Evolutionary conservation across 192 early-diverging fungal genomes (phyloP), one percentile per base, ranked within the genome.

Genomic region (Coemansia sp.): DNA sequence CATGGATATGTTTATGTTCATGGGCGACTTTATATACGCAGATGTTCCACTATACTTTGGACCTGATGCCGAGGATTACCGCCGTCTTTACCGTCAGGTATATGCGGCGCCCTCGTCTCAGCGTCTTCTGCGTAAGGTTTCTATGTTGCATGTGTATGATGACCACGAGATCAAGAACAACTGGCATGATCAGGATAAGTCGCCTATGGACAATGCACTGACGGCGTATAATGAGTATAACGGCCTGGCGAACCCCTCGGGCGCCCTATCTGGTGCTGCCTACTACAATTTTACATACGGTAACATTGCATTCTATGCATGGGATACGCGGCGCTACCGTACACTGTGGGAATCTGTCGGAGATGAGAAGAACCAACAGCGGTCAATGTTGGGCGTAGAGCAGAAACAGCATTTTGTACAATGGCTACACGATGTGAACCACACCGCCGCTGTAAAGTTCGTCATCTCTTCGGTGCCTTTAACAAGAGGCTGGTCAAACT

Each of bases 161-260:
- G 83, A 84, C 69, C 83, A 84, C 41, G 83, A 84, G 60, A 75
- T 84, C 52, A 60, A 68, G 55, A 84, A 84, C 68, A 78, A 84
- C 69, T 84, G 83, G 83, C 72, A 81, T 49, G 25, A 38, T 23
- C 64, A 71, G 51, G 70, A 75, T 21, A 18, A 48, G 10, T 50
- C 55, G 32, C 78, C 78, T 7, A 78, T 78, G 71, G 63, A 55
- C 53, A 73, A 32, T 57, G 83, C 83, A n/a, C 57, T 76, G 58
- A 30, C 50, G 2, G 83, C 83, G 0, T 84, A 68, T 56, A 38
- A 72, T 64, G 75, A 78, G 58, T 84, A 84, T 70, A 71, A 78
- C 52, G 83, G 83, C 19, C 32, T 32, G 22, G 50, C 75, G 5
- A 81, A 81, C 34, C 76, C 81, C 16, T 66, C 65, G 21, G 28